Conservation (phyloP, 2,329 filamentous ascomycete species). For the Trichoderma sp. region DNA sequence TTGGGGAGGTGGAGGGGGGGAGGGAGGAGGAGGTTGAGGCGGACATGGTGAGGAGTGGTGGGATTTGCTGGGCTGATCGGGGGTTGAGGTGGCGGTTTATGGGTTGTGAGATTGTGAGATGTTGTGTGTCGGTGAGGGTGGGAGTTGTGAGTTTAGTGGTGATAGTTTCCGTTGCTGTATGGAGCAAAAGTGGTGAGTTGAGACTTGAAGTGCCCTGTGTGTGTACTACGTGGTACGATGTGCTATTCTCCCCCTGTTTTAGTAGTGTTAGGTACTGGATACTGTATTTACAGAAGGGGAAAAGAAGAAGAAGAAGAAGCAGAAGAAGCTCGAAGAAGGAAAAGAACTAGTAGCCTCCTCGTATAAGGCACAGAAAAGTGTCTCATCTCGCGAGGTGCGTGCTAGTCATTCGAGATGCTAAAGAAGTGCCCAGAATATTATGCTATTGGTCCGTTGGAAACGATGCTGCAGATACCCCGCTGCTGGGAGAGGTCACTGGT, state of each 20-base stretch:
- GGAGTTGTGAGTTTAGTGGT: neutral
- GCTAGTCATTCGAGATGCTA: neutral
- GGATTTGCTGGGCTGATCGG: too few relatives aligned
- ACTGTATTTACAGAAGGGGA: too few relatives aligned
- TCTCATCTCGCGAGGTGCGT: neutral
- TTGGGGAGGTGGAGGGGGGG: conserved; percentile 33
- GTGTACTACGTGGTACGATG: too few relatives aligned
- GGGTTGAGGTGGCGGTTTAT: neutral
- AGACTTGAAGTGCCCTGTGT: too few relatives aligned
- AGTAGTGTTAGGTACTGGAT: neutral
- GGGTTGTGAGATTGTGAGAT: neutral
- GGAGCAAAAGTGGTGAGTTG: neutral
- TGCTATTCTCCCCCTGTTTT: neutral
- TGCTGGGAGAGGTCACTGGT: neutral
- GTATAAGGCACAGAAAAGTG: neutral
- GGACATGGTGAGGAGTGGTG: neutral
- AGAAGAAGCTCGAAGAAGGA: too few relatives aligned
- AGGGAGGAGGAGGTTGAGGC: conserved; percentile 26
- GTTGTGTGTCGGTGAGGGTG: neutral
- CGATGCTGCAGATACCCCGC: conserved; percentile 8
- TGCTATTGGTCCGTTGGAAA: too few relatives aligned
- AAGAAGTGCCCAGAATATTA: neutral
- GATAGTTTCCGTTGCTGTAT: neutral
- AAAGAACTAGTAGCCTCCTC: too few relatives aligned
- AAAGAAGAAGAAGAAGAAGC: neutral